Evolutionary conservation across 257 asterid genomes (phyloP), one percentile per base, ranked within the genome.

Genomic region (Parsonsia alboflavescens): DNA sequence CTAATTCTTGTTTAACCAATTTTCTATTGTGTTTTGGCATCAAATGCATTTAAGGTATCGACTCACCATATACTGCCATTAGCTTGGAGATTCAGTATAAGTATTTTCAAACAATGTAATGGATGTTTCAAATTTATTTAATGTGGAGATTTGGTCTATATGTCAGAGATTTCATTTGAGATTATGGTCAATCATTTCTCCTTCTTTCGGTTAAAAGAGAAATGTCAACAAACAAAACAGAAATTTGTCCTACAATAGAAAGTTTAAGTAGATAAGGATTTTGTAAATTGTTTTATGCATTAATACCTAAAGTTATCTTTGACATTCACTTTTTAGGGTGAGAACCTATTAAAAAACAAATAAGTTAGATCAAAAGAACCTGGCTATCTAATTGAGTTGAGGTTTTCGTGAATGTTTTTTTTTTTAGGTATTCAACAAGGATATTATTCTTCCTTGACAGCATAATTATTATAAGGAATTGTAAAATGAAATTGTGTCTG

Each of bases 351-450:
- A 6, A 16, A 24, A 68, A 10, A 68, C 11, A 24, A 12, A 68
- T 39, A 17, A 45, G 30, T 41, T 19, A 36, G 12, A 66, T 33
- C 13, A 39, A 19, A 5, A 45, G 44, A 10, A 21, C 58, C 13
- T 3, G 44, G 39, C 41, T 11, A 22, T 68, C 57, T 68, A 26
- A 41, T 59, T 56, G 44, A 41, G 78, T 44, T 53, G 39, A 62
- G 46, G 73, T 65, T 77, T 69, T 82, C n/a, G n/a, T n/a, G n/a
- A n/a, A n/a, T 57, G 77, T 53, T 74, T 66, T 45, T 69, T 48
- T 50, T 46, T 61, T 68, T 75, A 93, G 98, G 93, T 91, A 59
- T 86, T 91, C 85, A 66, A 79, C 80, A 90, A 84, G 82, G 86
- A 86, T 70, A 75, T 62, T 70, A 83, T 73, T 52, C 73, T 84